These are phyloP conservation scores for Cajanus cajan DNA, from an alignment of 306 rosid species.

Conservation along the genomic window DNA sequence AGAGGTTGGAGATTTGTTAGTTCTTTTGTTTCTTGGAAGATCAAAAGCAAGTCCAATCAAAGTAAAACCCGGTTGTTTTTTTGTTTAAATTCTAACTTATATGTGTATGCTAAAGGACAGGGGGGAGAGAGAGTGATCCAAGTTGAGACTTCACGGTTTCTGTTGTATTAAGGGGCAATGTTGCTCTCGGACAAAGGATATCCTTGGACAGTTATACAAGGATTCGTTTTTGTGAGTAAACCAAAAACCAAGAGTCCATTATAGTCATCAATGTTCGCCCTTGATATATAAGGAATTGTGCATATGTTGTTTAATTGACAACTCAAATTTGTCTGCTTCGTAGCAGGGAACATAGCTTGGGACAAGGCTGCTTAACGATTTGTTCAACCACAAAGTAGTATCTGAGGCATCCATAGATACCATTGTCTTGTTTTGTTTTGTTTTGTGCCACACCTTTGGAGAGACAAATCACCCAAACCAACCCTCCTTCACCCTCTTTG, in stretches of 20 bases:
- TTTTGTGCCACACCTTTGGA: neutral
- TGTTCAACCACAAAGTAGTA: neutral
- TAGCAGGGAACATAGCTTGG: constrained; percentile 24
- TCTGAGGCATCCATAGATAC: constrained; percentile 1
- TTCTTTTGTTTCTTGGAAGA: neutral
- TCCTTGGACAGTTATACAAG: constrained; percentile 34
- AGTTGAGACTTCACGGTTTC: constrained; percentile 8
- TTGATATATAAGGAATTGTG: constrained; percentile 5
- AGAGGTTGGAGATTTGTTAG: neutral
- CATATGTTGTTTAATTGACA: constrained; percentile 4
- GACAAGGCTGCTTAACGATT: constrained; percentile 30
- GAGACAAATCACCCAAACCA: neutral
- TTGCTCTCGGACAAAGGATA: constrained; percentile 17
- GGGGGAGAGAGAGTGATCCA: neutral
- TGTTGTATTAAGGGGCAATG: constrained; percentile 10
- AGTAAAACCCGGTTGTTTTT: neutral
- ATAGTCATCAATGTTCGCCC: constrained; percentile 42
- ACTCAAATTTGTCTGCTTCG: constrained; percentile 36
- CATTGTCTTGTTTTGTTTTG: neutral
- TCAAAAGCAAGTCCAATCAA: constrained; percentile 19
- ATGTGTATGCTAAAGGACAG: neutral
- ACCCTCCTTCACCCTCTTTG: neutral
- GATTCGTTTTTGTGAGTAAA: constrained; percentile 1
- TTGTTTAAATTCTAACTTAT: neutral
- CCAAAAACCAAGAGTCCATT: constrained; percentile 38